Conservation (phyloP, 2,329 filamentous ascomycete species). For the Xylariaceae sp. region DNA sequence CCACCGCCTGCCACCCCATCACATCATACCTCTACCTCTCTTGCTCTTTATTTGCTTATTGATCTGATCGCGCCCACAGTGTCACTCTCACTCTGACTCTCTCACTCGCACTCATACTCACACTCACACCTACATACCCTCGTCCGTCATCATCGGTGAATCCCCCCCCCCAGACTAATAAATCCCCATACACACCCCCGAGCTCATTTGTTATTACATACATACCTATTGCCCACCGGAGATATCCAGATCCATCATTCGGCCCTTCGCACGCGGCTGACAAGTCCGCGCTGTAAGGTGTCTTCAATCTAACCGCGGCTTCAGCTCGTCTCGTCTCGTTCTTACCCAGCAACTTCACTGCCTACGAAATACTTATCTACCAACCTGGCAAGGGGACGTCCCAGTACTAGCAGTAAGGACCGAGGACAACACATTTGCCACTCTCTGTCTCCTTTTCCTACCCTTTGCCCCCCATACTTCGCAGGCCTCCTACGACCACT, state of each 20-base stretch:
- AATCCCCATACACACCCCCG: slow-evolving; percentile 4
- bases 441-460: neutral
- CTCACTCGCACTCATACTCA: neutral
- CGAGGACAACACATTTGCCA: neutral
- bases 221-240: slow-evolving; percentile 6
- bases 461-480: slow-evolving; percentile 1
- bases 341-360: slow-evolving; percentile 1
- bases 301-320: slow-evolving; percentile 3
- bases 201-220: slow-evolving; percentile 7
- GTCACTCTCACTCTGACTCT: neutral
- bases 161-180: slow-evolving; percentile 9
- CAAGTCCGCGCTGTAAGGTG: slow-evolving; percentile 3
- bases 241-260: slow-evolving; percentile 9
- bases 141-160: slow-evolving; percentile 19
- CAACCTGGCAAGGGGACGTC: slow-evolving; percentile 5
- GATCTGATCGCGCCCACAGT: slow-evolving; percentile 15
- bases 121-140: slow-evolving; percentile 11
- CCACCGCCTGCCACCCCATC: slow-evolving; percentile 16
- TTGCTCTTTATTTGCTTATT: slow-evolving; percentile 9
- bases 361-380: neutral
- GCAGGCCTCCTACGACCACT: neutral
- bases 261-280: slow-evolving; percentile 19
- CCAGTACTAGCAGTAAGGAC: neutral
- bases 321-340: neutral
- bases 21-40: slow-evolving; percentile 14